Evolutionary conservation across 768 basidiomycete genomes (phyloP), one percentile per base, ranked within the genome.

Genomic region (Leucocoprinus birnbaumii): DNA sequence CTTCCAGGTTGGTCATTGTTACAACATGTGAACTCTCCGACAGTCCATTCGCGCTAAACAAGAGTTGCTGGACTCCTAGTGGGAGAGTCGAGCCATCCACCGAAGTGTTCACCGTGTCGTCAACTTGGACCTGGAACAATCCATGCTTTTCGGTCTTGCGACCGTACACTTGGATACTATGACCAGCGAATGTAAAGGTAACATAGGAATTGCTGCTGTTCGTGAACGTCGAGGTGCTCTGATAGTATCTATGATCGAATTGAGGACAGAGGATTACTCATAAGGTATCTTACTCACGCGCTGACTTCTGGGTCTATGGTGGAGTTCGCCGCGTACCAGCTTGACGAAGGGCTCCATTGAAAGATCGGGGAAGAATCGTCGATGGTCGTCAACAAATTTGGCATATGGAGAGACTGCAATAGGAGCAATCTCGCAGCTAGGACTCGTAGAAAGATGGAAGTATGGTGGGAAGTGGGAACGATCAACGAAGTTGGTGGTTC

Each of bases 91-190:
- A 40, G 10, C 77, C 78, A 53, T 68, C 68, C 18, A 57, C 49
- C 24, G 56, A 46, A 13, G 66, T 53, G 43, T 64, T 73, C 26
- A 53, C 56, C 9, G 46, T 59, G 25, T 66, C 53, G 63, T 84
- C 80, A 1, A 82, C 62, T 26, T 65, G 63, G 40, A 82, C 70
- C 27, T 67, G 66, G 59, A 72, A 84, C 10, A 51, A 59, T 0
- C 82, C 80, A 59, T 81, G 78, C 51, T 79, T 79, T 5, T 53
- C 38, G 21, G 80, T 71, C 51, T 78, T 77, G 2, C 79, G 73
- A 7, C 83, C 83, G 54, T 73, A 83, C 9, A 83, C 62, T 66
- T 73, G 72, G 18, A 83, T 62, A 4, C 69, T 73, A 10, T 73
- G 79, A 14, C 82, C 82, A 41, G 77, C 77, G 68, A 82, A 83